These are phyloP conservation scores for Eleusine coracana DNA, from an alignment of 176 grass and related monocot genomes.

Conservation along the genomic window DNA sequence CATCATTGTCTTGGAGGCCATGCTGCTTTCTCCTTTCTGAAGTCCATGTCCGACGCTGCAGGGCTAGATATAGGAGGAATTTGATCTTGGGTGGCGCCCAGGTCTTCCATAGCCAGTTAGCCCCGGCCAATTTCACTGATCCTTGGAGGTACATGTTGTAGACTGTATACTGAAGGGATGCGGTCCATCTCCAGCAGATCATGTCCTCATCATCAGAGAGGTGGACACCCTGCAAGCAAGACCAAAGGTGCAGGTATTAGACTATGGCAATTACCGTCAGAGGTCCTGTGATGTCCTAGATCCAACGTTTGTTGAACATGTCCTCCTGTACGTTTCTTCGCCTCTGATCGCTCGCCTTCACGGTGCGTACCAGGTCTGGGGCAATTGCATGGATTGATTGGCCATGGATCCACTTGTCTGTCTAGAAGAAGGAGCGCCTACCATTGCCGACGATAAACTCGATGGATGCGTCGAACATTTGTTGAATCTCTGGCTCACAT, in stretches of 20 bases:
- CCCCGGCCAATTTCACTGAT: background rate
- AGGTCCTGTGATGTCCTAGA: background rate
- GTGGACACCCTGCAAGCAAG: too few species aligned
- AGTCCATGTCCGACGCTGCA: background rate
- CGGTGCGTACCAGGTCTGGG: background rate
- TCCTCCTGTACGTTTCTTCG: background rate
- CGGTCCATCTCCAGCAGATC: background rate
- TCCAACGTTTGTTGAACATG: background rate
- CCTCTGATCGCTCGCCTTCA: too few species aligned
- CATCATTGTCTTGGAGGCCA: background rate
- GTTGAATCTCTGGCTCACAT: rapidly evolving
- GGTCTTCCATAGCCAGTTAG: background rate
- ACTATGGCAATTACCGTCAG: background rate
- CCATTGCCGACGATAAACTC: background rate
- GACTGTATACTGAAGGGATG: background rate
- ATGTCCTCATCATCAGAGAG: background rate
- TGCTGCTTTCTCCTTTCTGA: background rate
- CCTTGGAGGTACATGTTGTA: background rate
- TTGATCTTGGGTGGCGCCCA: background rate
- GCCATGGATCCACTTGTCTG: background rate
- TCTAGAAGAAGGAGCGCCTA: background rate
- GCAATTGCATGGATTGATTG: rapidly evolving
- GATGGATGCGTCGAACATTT: background rate
- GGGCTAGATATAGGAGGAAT: background rate
- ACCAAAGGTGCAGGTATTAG: background rate